Percentiles rank a stretch among this genome's conserved stretches.
phyloP scores from a whole-genome alignment of 2,329 filamentous ascomycete species.

The Chrysoporthe deuterocubensis region DNA sequence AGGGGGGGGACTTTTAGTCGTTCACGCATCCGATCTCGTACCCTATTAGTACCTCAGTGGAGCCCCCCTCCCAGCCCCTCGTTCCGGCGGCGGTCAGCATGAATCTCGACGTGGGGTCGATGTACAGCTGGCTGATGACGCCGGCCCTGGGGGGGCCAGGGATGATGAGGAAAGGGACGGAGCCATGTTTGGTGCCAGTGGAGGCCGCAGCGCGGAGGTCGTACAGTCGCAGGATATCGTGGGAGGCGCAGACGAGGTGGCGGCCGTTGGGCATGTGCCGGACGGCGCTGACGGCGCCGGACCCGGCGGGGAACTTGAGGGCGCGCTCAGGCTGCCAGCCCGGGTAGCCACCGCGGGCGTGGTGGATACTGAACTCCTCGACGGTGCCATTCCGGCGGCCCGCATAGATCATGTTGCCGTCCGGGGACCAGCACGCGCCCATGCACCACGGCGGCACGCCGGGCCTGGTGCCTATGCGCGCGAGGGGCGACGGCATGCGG shows the following conservation, averaged over 20 bases:
- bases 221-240: slow-evolving; percentile 92
- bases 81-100: slow-evolving; percentile 94
- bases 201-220: slow-evolving; percentile 73
- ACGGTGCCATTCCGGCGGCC: slow-evolving; percentile 90
- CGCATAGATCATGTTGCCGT: slow-evolving; percentile 94
- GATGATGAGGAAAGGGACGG: slow-evolving; percentile 93
- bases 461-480: slow-evolving; percentile 74
- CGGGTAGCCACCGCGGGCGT: slow-evolving; percentile 57
- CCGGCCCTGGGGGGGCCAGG: slow-evolving; percentile 83
- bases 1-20: background rate
- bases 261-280: slow-evolving; percentile 90
- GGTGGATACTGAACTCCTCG: slow-evolving; percentile 90
- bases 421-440: slow-evolving; percentile 93
- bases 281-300: slow-evolving; percentile 86
- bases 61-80: slow-evolving; percentile 89
- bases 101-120: slow-evolving; percentile 86
- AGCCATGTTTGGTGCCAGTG: slow-evolving; percentile 72
- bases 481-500: slow-evolving; percentile 74
- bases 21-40: slow-evolving; percentile 72
- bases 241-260: slow-evolving; percentile 82
- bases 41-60: slow-evolving; percentile 88
- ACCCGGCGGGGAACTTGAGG: slow-evolving; percentile 87
- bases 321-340: slow-evolving; percentile 72
- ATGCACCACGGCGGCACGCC: slow-evolving; percentile 95
- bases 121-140: slow-evolving; percentile 82